phyloP scores from a whole-genome alignment of 345 rosid genomes.

The Euclidium syriacum region DNA sequence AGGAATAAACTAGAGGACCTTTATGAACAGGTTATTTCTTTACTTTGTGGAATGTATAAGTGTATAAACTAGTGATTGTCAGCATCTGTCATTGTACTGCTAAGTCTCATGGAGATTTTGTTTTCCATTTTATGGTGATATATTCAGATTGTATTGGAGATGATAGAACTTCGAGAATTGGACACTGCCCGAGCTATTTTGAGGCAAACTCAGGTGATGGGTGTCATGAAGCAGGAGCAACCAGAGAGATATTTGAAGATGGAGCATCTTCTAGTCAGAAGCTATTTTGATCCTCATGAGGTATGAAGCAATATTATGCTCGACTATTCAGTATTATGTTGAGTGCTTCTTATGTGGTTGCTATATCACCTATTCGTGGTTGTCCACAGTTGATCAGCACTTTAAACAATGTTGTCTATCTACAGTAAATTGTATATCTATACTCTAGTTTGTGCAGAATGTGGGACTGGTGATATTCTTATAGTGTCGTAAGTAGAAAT shows the following conservation, averaged over 20 bases:
- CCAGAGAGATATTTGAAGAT: constrained; percentile 92
- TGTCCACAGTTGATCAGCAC: neutral
- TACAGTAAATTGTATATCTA: neutral
- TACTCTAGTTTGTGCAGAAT: neutral
- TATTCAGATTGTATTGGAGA: constrained; percentile 84
- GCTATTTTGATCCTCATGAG: constrained; percentile 96
- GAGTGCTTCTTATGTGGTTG: neutral
- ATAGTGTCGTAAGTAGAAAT: neutral
- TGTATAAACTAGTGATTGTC: neutral
- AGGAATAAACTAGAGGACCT: constrained; percentile 86
- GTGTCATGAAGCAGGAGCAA: constrained; percentile 99
- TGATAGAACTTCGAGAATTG: constrained; percentile 94
- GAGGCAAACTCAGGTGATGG: constrained; percentile 98
- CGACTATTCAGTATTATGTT: neutral
- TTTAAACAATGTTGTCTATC: constrained; percentile 1
- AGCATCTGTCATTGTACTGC: neutral
- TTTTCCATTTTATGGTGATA: neutral
- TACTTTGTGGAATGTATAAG: neutral
- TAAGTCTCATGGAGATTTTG: neutral
- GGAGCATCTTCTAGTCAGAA: constrained; percentile 90
- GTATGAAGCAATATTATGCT: constrained; percentile 33
- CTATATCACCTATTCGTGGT: constrained; percentile 2
- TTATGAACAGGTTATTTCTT: constrained; percentile 69
- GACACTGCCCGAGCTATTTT: constrained; percentile 95
- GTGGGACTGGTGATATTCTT: neutral